These are phyloP conservation scores for Odontarrhena argentea DNA, from an alignment of 345 rosid genomes.

Conservation along the genomic window DNA sequence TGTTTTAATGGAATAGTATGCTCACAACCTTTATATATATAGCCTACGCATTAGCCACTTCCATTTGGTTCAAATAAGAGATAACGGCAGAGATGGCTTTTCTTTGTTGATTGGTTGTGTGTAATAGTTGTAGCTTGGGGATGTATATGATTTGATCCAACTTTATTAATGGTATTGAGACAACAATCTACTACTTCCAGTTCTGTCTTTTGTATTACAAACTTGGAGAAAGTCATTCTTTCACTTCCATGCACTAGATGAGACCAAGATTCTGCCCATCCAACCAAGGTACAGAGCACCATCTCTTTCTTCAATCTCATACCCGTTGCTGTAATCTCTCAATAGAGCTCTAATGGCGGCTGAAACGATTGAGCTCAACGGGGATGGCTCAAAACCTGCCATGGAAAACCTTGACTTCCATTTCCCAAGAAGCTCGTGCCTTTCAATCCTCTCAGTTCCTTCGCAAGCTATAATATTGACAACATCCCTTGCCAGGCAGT, in stretches of 20 bases:
- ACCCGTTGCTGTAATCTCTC: constrained; percentile 57
- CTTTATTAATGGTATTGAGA: constrained; percentile 36
- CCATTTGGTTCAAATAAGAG: constrained; percentile 39
- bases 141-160: constrained; percentile 41
- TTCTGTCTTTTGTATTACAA: constrained; percentile 23
- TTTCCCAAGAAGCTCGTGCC: constrained; percentile 84
- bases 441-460: constrained; percentile 79
- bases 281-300: constrained; percentile 87
- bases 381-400: constrained; percentile 81
- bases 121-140: constrained; percentile 40
- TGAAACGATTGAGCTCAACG: constrained; percentile 76
- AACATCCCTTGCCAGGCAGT: constrained; percentile 83
- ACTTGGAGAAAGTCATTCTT: constrained; percentile 6
- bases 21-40: constrained; percentile 23
- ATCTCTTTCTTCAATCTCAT: constrained; percentile 75
- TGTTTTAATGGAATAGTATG: constrained; percentile 33
- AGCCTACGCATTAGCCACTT: constrained; percentile 5
- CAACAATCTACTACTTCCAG: constrained; percentile 19
- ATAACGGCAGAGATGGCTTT: constrained; percentile 30
- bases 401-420: constrained; percentile 75
- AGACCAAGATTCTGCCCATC: constrained; percentile 78
- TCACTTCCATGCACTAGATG: constrained; percentile 45
- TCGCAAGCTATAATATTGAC: constrained; percentile 91
- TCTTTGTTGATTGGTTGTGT: constrained; percentile 34
- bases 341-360: constrained; percentile 51